Base-by-base conservation (phyloP, 345 rosid genomes). In the Salix koriyanagi region DNA sequence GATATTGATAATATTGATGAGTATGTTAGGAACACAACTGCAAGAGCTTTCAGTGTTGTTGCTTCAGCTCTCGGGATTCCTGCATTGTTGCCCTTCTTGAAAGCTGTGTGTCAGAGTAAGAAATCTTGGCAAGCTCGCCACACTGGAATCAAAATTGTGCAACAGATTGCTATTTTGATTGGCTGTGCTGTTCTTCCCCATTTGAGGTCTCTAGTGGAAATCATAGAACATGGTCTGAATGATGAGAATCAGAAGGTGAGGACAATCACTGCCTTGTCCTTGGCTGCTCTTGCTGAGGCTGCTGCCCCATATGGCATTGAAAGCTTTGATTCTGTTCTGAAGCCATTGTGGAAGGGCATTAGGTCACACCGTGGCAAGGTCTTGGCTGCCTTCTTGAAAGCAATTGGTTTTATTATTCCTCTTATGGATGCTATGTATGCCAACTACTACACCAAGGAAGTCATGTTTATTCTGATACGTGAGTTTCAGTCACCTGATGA, bases 51-150 rank as follows among this genome's bases (percentile, higher is more conserved):
- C 83, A 96, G 99, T 91, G 99, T 96, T 65, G 99, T 96, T 64
- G 97, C 98, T 52, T 96, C 99, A 77, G 98, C 99, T 32, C 94
- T 96, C 67, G 99, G 99, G 11, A 93, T 95, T 80, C 99, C 97
- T 73, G 97, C 98, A 0, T 88, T 96, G 46, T 79, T 96, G 65
- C 99, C 99, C 10, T 96, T 96, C 84, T 78, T 96, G 83, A 96
- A 92, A 81, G 98, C 99, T 14, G 99, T 96, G 74, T 96, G 99
- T 81, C 99, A 96, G 89, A 96, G 99, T 84, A 96, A 94, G 88
- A 96, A 91, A 71, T 96, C 99, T 5, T 96, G 99, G 99, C 98
- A 96, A 85, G 98, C 99, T 70, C 93, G 99, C 2, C 99, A 96
- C 81, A 96, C 99, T 82, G 99, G 99, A 23, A 96, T 96, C 76